Conservation (phyloP, 345 rosid genomes). For the Salix suchowensis region DNA sequence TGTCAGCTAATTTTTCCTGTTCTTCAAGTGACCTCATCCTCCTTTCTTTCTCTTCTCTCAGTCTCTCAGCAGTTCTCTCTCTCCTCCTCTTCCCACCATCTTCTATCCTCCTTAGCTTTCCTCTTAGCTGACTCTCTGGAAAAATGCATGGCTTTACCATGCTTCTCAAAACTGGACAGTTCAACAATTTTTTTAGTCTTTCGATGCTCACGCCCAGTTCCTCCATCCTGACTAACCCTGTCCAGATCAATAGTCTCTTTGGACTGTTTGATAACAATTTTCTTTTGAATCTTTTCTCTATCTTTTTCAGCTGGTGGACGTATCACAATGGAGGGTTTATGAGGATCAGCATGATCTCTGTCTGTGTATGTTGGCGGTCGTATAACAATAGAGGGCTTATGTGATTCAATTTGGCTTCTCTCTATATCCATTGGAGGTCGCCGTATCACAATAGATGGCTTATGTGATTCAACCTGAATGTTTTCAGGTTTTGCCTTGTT, state of each 20-base stretch:
- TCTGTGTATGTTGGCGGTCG: slow-evolving; percentile 55
- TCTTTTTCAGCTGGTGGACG: slow-evolving; percentile 69
- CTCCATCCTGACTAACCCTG: slow-evolving; percentile 64
- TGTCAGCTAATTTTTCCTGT: slow-evolving; percentile 58
- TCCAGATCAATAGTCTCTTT: slow-evolving; percentile 71
- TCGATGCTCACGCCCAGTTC: slow-evolving; percentile 54
- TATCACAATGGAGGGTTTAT: slow-evolving; percentile 71
- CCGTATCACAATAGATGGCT: slow-evolving; percentile 19
- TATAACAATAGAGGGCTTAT: slow-evolving; percentile 53
- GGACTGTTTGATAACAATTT: slow-evolving; percentile 68
- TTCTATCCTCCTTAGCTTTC: slow-evolving; percentile 59
- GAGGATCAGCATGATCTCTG: slow-evolving; percentile 55
- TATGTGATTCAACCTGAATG: slow-evolving; percentile 31
- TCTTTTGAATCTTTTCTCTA: slow-evolving; percentile 65
- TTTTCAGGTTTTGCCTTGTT: slow-evolving; percentile 63
- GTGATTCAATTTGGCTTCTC: slow-evolving; percentile 52
- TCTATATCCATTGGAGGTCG: slow-evolving; percentile 34
- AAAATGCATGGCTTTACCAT: slow-evolving; percentile 30
- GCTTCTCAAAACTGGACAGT: slow-evolving; percentile 59
- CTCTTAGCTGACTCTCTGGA: slow-evolving; percentile 44
- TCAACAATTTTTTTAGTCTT: slow-evolving; percentile 84
- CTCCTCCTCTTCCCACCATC: slow-evolving; percentile 79
- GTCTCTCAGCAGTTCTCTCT: slow-evolving; percentile 49
- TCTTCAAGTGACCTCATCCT: slow-evolving; percentile 49
- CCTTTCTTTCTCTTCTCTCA: slow-evolving; percentile 47